A percentile compares a stretch with the other conserved stretches of the same genome.
These are phyloP conservation scores for Aspergillus coremiiformis DNA, from an alignment of 495 filamentous ascomycete genomes.

Conservation along the genomic window DNA sequence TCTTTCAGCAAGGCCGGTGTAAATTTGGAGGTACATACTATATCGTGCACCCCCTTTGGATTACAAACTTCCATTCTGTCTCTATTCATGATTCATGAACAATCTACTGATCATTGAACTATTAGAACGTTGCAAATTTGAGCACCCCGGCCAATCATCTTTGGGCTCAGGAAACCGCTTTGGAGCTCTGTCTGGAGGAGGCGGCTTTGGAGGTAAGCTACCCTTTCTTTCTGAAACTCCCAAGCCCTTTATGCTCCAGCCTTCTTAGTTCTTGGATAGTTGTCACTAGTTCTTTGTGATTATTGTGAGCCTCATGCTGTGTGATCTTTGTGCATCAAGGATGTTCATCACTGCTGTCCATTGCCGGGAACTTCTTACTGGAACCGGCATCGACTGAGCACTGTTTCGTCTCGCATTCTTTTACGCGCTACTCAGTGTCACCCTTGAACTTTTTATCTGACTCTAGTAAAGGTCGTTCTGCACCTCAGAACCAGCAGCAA, in stretches of 20 bases:
- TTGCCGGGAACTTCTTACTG: neutral
- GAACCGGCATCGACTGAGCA: neutral
- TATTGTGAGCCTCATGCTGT: neutral
- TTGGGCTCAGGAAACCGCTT: conserved; percentile 36
- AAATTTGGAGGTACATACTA: conserved; percentile 57
- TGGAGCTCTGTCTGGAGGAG: conserved; percentile 28
- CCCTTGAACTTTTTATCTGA: conserved; percentile 1
- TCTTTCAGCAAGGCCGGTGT: conserved; percentile 67
- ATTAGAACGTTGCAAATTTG: conserved; percentile 48
- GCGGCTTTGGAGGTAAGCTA: conserved; percentile 32
- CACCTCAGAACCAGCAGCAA: conserved; percentile 16
- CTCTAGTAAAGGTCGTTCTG: conserved; percentile 12
- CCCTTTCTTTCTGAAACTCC: neutral
- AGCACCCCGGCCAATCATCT: conserved; percentile 40
- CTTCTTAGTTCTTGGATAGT: neutral
- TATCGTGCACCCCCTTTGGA: no score
- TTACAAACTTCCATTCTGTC: neutral
- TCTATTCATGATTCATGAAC: neutral
- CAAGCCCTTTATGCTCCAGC: neutral
- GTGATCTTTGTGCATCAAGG: neutral
- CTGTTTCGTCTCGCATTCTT: neutral
- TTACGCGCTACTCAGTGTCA: neutral
- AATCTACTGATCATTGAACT: conserved; percentile 10
- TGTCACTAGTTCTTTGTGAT: neutral
- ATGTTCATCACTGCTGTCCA: neutral